Evolutionary conservation across 2,329 filamentous ascomycete species (phyloP).

Genomic region (Myotisia sp.): DNA sequence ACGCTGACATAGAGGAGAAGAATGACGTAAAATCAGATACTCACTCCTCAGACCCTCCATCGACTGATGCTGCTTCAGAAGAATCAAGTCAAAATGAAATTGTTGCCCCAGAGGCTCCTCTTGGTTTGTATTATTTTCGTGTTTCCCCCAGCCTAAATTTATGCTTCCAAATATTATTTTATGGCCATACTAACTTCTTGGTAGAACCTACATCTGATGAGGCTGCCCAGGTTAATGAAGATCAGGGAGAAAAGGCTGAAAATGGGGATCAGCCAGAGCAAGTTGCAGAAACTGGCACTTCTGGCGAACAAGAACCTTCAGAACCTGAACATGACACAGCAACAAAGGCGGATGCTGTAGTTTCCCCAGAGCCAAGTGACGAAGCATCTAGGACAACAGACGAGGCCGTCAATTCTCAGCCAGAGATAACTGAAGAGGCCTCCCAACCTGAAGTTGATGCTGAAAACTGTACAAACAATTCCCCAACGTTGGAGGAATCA

Average conservation of each 20-base stretch:
- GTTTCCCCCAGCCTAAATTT: neutral
- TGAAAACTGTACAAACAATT: neutral
- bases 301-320: neutral
- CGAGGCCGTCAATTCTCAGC: no score
- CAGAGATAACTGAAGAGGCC: slow-evolving; percentile 3
- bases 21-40: slow-evolving; percentile 17
- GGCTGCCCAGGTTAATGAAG: neutral
- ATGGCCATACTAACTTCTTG: neutral
- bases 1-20: slow-evolving; percentile 22
- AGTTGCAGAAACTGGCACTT: neutral
- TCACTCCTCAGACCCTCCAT: slow-evolving; percentile 7
- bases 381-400: no score
- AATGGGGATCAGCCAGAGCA: neutral
- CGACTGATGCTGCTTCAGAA: slow-evolving; percentile 5
- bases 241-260: neutral
- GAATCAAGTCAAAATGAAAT: neutral
- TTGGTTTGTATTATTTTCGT: slow-evolving; percentile 6
- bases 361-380: no score
- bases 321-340: no score
- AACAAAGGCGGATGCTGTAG: no score
- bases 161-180: neutral
- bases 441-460: neutral
- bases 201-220: slow-evolving; percentile 5
- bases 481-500: neutral
- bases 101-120: slow-evolving; percentile 4